Percentiles rank a stretch among this genome's conserved stretches.
Conservation (phyloP, 2,329 filamentous ascomycete species). For the Graphilbum fragrans region DNA sequence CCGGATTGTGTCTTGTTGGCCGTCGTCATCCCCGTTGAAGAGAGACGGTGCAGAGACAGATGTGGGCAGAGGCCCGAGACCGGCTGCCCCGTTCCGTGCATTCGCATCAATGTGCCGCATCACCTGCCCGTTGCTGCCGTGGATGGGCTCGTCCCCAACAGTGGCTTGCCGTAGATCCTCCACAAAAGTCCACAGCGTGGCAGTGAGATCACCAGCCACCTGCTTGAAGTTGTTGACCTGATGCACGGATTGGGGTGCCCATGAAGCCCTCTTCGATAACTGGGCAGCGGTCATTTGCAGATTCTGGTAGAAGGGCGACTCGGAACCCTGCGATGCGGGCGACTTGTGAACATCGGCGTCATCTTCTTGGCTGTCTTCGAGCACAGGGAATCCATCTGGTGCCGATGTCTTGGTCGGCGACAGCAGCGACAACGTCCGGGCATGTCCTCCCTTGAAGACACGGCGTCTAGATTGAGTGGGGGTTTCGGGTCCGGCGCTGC, state of each 20-base stretch:
- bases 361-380: constrained; percentile 27
- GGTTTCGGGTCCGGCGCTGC: constrained; percentile 18
- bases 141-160: constrained; percentile 81
- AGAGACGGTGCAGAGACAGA: not conserved
- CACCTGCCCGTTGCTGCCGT: constrained; percentile 24
- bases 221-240: constrained; percentile 48
- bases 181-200: constrained; percentile 86
- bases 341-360: constrained; percentile 24
- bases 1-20: constrained; percentile 32
- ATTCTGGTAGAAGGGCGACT: constrained; percentile 16
- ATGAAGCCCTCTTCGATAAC: constrained; percentile 44
- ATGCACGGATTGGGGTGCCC: constrained; percentile 40
- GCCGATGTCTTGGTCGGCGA: constrained; percentile 46
- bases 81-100: constrained; percentile 5
- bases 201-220: constrained; percentile 78
- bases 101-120: constrained; percentile 20
- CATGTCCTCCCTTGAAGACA: constrained; percentile 56
- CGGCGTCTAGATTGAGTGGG: constrained; percentile 36
- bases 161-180: constrained; percentile 93
- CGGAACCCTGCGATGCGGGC: constrained; percentile 15
- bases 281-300: constrained; percentile 18
- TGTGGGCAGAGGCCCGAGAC: not conserved
- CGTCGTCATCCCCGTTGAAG: constrained; percentile 10
- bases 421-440: constrained; percentile 62
- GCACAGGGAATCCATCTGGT: constrained; percentile 26